phyloP scores from a whole-genome alignment of 2,329 filamentous ascomycete species.

The Phaeomoniella chlamydospora region DNA sequence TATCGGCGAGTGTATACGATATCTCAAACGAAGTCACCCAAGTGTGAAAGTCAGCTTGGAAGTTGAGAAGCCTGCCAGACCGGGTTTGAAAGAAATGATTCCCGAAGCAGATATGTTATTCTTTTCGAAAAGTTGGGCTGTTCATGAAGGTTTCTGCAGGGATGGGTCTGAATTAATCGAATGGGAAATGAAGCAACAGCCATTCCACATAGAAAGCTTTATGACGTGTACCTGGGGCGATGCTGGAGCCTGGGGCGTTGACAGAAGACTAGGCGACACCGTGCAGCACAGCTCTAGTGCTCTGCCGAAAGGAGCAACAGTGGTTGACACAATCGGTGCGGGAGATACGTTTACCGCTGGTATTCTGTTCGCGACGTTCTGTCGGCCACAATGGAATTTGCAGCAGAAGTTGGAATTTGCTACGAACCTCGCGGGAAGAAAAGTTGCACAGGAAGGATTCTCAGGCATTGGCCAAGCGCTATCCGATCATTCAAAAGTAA shows the following conservation, averaged over 20 bases:
- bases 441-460: slow-evolving; percentile 56
- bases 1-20: slow-evolving; percentile 42
- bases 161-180: slow-evolving; percentile 31
- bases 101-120: slow-evolving; percentile 56
- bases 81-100: slow-evolving; percentile 45
- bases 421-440: slow-evolving; percentile 51
- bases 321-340: slow-evolving; percentile 50
- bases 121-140: slow-evolving; percentile 50
- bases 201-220: slow-evolving; percentile 18
- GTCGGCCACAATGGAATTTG: slow-evolving; percentile 33
- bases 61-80: slow-evolving; percentile 53
- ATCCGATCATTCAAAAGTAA: neutral
- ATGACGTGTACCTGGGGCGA: slow-evolving; percentile 47
- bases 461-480: slow-evolving; percentile 26
- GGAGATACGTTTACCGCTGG: slow-evolving; percentile 66
- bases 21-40: slow-evolving; percentile 34
- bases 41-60: slow-evolving; percentile 50
- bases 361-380: slow-evolving; percentile 48
- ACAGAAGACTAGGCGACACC: slow-evolving; percentile 5
- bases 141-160: slow-evolving; percentile 9
- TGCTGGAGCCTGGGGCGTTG: slow-evolving; percentile 34
- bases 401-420: slow-evolving; percentile 42
- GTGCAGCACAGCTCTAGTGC: neutral
- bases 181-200: slow-evolving; percentile 30
- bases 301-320: neutral